Evolutionary conservation across 805 yeast species (phyloP), one percentile per base, ranked within the genome.

Genomic region (Yarrowia sp.): DNA sequence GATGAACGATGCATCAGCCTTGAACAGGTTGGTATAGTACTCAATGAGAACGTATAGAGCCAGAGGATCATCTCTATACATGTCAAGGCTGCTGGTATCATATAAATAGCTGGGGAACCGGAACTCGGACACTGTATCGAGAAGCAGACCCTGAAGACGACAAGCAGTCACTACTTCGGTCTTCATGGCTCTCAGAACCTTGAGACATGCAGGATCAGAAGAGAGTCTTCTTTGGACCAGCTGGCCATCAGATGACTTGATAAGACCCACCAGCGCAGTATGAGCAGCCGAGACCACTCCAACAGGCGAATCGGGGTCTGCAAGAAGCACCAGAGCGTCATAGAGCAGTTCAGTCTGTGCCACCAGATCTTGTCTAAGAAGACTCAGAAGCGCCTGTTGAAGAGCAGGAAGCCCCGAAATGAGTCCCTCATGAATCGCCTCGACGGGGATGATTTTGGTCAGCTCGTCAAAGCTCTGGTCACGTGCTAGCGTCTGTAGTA

Each of bases 301-400:
- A n/a, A 58, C 63, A 30, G 49, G 51, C 11, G 63, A 41, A 10
- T 58, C 63, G 2, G 63, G 63, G 14, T 41, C 51, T 3, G 63
- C 63, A 17, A 41, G 17, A 1, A 58, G 21, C 33, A 9, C 24
- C 12, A 58, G 32, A 7, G 51, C 51, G 28, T 43, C 51, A 11
- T 30, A 58, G 2, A 58, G 32, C 6, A 58, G 63, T 10, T 40
- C 32, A 14, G 63, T 58, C 17, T 58, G 63, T 0, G 51, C 51
- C n/a, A 58, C 51, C 7, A 43, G 24, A n/a, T 58, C 63, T 11
- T 30, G 32, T n/a, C 51, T 5, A 10, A 58, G 44, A 19, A 58
- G 10, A 5, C 40, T n/a, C 38, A 58, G n/a, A 12, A 58, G 32
- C 0, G 63, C 63, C 41, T 21, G 28, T 21, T 41, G 51, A 10